Conservation (phyloP, 2,329 filamentous ascomycete genomes). For the Fusarium praegraminearum region DNA sequence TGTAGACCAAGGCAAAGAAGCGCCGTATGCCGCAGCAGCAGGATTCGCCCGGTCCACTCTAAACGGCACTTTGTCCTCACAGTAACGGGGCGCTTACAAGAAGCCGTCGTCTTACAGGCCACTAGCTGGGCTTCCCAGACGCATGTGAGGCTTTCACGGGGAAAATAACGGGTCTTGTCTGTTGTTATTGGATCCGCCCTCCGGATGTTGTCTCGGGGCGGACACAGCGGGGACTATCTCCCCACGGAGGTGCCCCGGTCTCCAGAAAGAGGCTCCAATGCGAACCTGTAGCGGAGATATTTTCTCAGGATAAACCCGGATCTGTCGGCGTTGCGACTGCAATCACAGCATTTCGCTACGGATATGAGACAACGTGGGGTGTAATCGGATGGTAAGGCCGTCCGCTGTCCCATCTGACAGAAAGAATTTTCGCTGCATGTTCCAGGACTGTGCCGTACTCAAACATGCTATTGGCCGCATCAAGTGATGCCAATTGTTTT, state of each 20-base stretch:
- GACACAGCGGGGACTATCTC: slow-evolving; percentile 32
- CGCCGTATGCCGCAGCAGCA: slow-evolving; percentile 28
- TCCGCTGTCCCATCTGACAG: too few relatives aligned
- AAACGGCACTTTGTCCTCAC: slow-evolving; percentile 28
- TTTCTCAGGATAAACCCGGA: slow-evolving; percentile 30
- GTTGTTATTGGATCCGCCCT: slow-evolving; percentile 33
- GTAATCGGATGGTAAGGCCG: too few relatives aligned
- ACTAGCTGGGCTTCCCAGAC: slow-evolving; percentile 12
- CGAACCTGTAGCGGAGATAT: slow-evolving; percentile 26
- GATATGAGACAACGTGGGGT: slow-evolving; percentile 33
- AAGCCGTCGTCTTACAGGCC: slow-evolving; percentile 23
- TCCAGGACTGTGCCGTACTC: slow-evolving; percentile 19
- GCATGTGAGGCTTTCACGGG: slow-evolving; percentile 33
- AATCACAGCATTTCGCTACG: slow-evolving; percentile 26
- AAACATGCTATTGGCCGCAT: slow-evolving; percentile 22
- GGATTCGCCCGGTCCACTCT: slow-evolving; percentile 18
- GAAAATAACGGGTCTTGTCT: slow-evolving; percentile 23
- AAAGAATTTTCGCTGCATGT: slow-evolving; percentile 40
- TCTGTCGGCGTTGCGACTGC: slow-evolving; percentile 26
- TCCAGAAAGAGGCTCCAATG: slow-evolving; percentile 11
- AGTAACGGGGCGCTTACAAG: slow-evolving; percentile 31
- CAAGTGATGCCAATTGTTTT: not conserved
- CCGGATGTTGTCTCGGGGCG: slow-evolving; percentile 39
- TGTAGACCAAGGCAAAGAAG: slow-evolving; percentile 27
- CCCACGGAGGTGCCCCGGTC: slow-evolving; percentile 37